Conservation (phyloP, 768 basidiomycete species). For the Cantharellus cinnabarinus region DNA sequence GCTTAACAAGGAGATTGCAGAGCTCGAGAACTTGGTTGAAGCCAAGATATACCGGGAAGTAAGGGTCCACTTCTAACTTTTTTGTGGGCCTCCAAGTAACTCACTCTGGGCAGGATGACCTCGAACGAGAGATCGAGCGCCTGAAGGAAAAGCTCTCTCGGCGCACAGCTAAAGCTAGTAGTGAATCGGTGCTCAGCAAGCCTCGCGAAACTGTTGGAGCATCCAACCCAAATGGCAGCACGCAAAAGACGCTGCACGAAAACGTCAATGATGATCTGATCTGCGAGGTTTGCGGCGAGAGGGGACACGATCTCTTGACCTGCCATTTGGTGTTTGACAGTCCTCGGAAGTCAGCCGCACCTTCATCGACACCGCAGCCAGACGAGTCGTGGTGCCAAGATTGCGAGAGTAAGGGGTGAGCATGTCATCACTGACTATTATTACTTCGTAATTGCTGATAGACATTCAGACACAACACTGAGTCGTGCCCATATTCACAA, state of each 20-base stretch:
- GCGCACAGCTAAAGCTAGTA: constrained; percentile 19
- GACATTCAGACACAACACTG: constrained; percentile 29
- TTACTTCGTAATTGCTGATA: background rate
- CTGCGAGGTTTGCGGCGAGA: constrained; percentile 75
- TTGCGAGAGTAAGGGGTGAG: constrained; percentile 49
- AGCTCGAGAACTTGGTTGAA: constrained; percentile 85
- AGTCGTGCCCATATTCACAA: constrained; percentile 64
- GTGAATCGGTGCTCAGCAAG: constrained; percentile 14
- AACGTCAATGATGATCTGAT: constrained; percentile 13
- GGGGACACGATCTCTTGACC: constrained; percentile 71
- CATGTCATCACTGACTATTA: background rate
- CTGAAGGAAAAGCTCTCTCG: constrained; percentile 50
- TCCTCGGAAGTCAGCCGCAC: constrained; percentile 3
- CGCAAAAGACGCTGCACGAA: background rate
- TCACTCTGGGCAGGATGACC: constrained; percentile 40
- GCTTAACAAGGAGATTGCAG: constrained; percentile 82
- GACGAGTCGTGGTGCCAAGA: constrained; percentile 50
- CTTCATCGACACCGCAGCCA: constrained; percentile 4
- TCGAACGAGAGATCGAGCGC: constrained; percentile 66
- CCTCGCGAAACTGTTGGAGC: background rate
- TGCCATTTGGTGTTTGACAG: constrained; percentile 31
- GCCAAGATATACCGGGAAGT: constrained; percentile 85
- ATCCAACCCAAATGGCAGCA: background rate
- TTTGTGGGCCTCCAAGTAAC: constrained; percentile 1
- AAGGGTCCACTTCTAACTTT: constrained; percentile 8